Percentiles rank a stretch among this genome's conserved stretches.
Evolutionary conservation across 768 basidiomycete species (phyloP).

Genomic region (Russula dissimulans): DNA sequence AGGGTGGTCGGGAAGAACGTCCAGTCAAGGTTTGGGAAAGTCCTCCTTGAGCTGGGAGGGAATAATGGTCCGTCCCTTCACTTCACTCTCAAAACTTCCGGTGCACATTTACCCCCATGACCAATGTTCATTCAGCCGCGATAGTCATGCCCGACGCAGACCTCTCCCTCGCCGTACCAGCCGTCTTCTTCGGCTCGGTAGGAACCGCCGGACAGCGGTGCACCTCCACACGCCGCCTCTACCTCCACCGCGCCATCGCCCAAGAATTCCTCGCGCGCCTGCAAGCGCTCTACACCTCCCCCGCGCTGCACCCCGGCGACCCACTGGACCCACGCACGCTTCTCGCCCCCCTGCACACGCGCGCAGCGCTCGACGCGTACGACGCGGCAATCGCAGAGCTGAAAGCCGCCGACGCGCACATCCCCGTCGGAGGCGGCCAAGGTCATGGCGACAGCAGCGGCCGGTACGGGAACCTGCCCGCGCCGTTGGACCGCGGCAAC

Average conservation of each 20-base stretch:
- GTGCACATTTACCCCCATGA: not conserved
- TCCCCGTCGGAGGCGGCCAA: conserved; percentile 65
- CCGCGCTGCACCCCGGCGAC: conserved; percentile 69
- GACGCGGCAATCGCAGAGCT: conserved; percentile 51
- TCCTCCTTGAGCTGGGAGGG: conserved; percentile 85
- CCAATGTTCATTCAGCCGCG: conserved; percentile 46
- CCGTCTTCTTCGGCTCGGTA: conserved; percentile 90
- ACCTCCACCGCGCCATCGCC: conserved; percentile 77
- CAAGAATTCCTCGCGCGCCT: conserved; percentile 67
- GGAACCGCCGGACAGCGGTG: conserved; percentile 73
- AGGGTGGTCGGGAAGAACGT: conserved; percentile 82
- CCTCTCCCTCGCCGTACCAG: conserved; percentile 77
- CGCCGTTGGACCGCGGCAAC: conserved; percentile 57
- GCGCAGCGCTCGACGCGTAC: conserved; percentile 60
- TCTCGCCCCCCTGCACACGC: conserved; percentile 79
- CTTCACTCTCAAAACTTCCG: not conserved
- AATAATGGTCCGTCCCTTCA: conserved; percentile 66
- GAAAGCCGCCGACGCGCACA: conserved; percentile 56
- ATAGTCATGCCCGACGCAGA: conserved; percentile 93
- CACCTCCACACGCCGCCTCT: conserved; percentile 86
- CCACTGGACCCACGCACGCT: conserved; percentile 67
- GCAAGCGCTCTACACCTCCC: conserved; percentile 57
- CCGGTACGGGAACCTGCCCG: conserved; percentile 33
- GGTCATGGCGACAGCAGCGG: conserved; percentile 38
- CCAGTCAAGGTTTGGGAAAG: conserved; percentile 81